Evolutionary conservation across 2,329 filamentous ascomycete species (phyloP), one percentile per base, ranked within the genome.

Genomic region (Teratosphaeria epicoccoides): DNA sequence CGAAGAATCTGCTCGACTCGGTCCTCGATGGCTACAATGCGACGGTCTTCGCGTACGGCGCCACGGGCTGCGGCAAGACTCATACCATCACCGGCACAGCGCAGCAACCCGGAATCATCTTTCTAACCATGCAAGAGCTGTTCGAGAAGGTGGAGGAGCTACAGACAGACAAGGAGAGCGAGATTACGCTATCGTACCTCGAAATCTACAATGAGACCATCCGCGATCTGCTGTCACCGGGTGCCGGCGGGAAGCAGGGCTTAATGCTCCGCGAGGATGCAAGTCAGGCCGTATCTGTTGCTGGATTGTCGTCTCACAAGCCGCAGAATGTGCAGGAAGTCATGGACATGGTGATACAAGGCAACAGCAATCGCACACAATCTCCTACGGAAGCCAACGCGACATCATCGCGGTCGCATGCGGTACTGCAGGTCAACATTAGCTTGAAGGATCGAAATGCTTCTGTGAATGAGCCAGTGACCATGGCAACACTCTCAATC

Each of bases 151-250:
- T 98, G 59, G 75, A 77, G n/a, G 93, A 97, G 52, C 74, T 87
- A 50, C 84, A 84, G 56, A 82, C 86, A 52, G 89, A 95, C 55
- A 97, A 96, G 70, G 77, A 83, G 24, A 93, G 89, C 3, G 93
- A 97, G 63, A 76, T 98, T 50, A 88, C 90, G 0, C 80, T 98
- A 14, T 96, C 90, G 0, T 98, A 97, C 64, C 78, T 98, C 33
- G 93, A 98, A 67, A 98, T 98, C 57, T 98, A 98, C 77, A 98
- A 98, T 67, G 93, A 98, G 73, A 96, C 90, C 0, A 98, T 98
- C 63, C 87, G 93, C 49, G 93, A 98, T 72, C 73, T 98, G 63
- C 76, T 98, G 43, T 85, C 93, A n/a, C 85, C 88, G 0, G 85
- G 85, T 23, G 87, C 84, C 33, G 87, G 83, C 88, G 89, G 71